Evolutionary conservation across 176 grass and related monocot species (phyloP), one percentile per base, ranked within the genome.

Genomic region (Puya raimondii): DNA sequence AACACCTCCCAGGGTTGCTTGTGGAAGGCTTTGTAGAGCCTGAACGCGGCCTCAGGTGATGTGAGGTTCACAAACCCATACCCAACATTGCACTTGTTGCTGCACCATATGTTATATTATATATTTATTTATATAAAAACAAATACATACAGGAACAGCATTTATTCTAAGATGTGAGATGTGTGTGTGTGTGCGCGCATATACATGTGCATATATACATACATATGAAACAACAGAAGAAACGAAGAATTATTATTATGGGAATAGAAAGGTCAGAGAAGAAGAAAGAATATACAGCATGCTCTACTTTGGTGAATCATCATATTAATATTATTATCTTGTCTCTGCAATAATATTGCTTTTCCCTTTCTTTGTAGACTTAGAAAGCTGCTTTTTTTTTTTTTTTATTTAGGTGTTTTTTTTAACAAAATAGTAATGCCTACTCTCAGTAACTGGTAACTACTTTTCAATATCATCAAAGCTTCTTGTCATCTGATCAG

Each of bases 51-150:
- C 81, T 94, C 85, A 59, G 95, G 90, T 25, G 95, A 91, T 54
- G 95, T 99, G 8, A 99, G 78, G 79, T 99, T 99, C 66, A 99
- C 90, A 79, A 99, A 99, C 33, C 95, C 95, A 64, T 99, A 99
- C 15, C 95, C 95, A 21, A 99, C 95, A 23, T 99, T 99, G 76
- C 95, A 99, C 72, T 99, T 99, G 87, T 99, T 99, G 85, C 95
- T 99, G 81, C 67, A 83, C 48, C 52, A 77, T 42, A 42, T 42
- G 7, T 42, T 7, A 42, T 7, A 42, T 42, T 7, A 42, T 42
- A 42, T 42, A 33, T 4, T 7, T 42, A 42, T 42, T 6, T 42
- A 5, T 42, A 42, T 42, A 42, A 6, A 42, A 42, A 42, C 6
- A 7, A 42, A 42, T 42, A 42, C 33, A 42, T 42, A 7, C 7